A percentile compares a stretch with the other conserved stretches of the same genome.
Conservation (phyloP, 202 grass and related monocot species). For the Eragrostis tef region DNA sequence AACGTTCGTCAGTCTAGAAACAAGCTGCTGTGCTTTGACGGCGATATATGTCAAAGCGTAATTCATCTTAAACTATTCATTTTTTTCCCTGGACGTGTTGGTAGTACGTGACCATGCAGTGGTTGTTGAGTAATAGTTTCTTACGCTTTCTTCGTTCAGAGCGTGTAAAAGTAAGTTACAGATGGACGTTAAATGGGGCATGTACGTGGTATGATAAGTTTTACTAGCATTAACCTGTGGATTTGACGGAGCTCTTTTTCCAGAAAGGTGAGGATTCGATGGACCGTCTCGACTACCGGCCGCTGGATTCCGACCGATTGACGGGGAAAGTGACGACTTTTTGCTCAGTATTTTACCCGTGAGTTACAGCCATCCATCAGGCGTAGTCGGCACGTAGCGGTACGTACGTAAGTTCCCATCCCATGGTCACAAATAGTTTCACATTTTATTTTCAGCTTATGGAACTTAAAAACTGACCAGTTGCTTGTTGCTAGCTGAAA, state of each 20-base stretch:
- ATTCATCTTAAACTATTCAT: neutral
- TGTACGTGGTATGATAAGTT: slow-evolving; percentile 38
- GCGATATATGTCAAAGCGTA: neutral
- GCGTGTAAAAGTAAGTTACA: neutral
- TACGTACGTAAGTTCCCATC: neutral
- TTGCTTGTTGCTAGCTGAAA: neutral
- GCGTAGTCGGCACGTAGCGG: slow-evolving; percentile 33
- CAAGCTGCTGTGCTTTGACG: neutral
- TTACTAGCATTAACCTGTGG: neutral
- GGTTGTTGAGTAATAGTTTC: neutral
- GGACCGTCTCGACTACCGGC: slow-evolving; percentile 26
- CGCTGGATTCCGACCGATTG: slow-evolving; percentile 9
- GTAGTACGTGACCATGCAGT: neutral
- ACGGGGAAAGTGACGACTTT: neutral
- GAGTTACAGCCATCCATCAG: neutral
- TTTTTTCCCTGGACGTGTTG: no score
- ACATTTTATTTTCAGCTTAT: neutral
- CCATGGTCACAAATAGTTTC: neutral
- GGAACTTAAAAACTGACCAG: neutral
- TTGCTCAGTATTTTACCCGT: neutral
- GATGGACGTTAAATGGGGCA: neutral
- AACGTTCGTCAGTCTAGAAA: neutral
- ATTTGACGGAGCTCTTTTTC: neutral
- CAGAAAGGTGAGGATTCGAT: slow-evolving; percentile 43
- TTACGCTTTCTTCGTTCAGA: neutral